Base-by-base conservation (phyloP, 345 rosid genomes). In the Euphorbia peplus region DNA sequence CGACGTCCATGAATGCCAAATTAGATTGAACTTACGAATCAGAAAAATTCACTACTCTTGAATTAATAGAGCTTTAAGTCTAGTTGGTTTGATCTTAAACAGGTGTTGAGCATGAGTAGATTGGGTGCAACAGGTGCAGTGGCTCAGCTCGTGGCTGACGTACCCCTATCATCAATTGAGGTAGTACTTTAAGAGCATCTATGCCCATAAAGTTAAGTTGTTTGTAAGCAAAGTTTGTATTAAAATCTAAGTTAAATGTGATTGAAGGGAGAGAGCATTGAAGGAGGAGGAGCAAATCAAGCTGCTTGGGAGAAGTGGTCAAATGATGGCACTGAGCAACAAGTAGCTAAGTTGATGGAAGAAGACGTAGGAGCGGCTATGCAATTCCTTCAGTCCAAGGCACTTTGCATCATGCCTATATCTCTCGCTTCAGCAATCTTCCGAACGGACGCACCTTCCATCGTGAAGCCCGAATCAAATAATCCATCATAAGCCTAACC, bases 351-450 rank as follows among this genome's bases (percentile, higher is more conserved):
- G 81, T 81, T 89, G 62, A 89, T 89, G 92, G 96, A 87, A 83
- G 92, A 87, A 80, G 89, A 89, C 52, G 65, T 87, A 0, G 96
- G 96, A 19, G 85, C 92, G 6, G 92, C 96, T 4, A 87, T 89
- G 96, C 96, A 89, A 66, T 82, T 87, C 67, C 92, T 89, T 70
- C 90, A 87, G 67, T 85, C 96, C 37, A 87, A 89, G 82, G 87
- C 92, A 1, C 90, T 87, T 16, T 89, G 92, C 85, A 80, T 89
- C 81, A 87, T 87, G 92, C 92, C 96, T 13, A 67, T 80, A 41
- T 84, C 96, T 0, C 83, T 89, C 0, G 90, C 96, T 25, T 85
- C 88, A 0, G 87, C 90, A 2, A 87, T 87, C 72, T 86, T 83
- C 79, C 75, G 70, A 18, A 67, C 84, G 0, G 87, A 88, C 60